Base-by-base conservation (phyloP, 2,329 filamentous ascomycete genomes). In the Fusarium sp. region DNA sequence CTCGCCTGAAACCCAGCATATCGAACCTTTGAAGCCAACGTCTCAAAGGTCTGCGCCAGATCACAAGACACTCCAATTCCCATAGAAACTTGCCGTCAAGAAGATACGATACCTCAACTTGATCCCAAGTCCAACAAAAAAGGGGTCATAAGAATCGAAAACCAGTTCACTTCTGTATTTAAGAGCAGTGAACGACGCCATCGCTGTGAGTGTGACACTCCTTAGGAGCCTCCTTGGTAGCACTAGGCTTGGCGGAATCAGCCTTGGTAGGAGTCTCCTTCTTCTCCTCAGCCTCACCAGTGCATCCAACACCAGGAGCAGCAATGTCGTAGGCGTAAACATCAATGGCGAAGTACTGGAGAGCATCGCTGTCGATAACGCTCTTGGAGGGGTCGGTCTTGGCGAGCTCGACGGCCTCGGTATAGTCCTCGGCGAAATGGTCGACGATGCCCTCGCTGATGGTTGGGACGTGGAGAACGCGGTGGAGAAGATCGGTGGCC, bases 261-360 rank as follows among this genome's bases (percentile, higher is more conserved):
- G 75, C 71, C 18, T 65, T 58, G 13, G 67, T 71, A 45, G 69
- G 60, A 12, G 63, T 63, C 54, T 71, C 60, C 15, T 68, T 62
- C 15, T 68, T 62, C 35, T 70, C 60, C 45, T 72, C 72, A 7
- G 52, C 32, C 70, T 82, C 81, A 6, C 90, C 89, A 0, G 86
- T 78, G 77, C 90, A 92, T 1, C 90, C 90, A 32, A 86, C 83
- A 0, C 90, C 90, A 0, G 90, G 90, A 8, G 88, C 82, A 11
- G 88, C 88, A 73, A 92, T 84, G 65, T 92, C 90, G 69, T 86
- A 89, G 0, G 90, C 90, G 78, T 90, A 93, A 2, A 84, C 89
- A 64, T 92, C 89, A 10, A 91, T 85, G 7, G 91, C 90, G 77
- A 93, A 93, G 78, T 90, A 91, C 79, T 91, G 89, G 44, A 93